Conservation (phyloP, 1,284 basidiomycete species). For the Puccinia hordei region DNA sequence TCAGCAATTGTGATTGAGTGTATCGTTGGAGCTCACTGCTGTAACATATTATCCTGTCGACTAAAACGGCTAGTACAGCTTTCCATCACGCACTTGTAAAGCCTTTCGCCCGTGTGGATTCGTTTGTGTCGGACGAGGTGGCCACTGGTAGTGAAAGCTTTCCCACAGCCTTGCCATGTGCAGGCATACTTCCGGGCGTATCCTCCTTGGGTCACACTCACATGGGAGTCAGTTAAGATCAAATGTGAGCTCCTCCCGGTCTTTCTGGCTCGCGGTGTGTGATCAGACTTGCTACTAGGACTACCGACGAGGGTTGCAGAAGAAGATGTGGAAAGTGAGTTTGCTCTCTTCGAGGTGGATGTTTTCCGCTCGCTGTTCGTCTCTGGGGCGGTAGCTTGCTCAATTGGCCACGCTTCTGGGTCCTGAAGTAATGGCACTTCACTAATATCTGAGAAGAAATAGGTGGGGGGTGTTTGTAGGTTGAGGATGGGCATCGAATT, state of each 20-base stretch:
- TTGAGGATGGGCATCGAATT: neutral
- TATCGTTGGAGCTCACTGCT: constrained; percentile 50
- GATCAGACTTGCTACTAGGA: neutral
- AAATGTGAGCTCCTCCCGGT: constrained; percentile 1
- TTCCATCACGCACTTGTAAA: constrained; percentile 52
- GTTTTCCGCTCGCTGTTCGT: constrained; percentile 5
- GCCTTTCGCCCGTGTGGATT: constrained; percentile 53
- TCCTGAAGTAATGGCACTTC: neutral
- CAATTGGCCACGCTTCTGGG: neutral
- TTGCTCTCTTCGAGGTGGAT: neutral
- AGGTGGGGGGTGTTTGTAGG: constrained; percentile 10
- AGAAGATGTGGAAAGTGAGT: neutral
- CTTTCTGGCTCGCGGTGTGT: neutral
- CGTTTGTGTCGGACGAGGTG: constrained; percentile 53
- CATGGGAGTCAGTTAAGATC: constrained; percentile 21
- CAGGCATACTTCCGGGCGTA: constrained; percentile 51
- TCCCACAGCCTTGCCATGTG: constrained; percentile 49
- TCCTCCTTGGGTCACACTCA: constrained; percentile 44
- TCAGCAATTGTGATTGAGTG: neutral
- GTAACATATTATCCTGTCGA: constrained; percentile 54
- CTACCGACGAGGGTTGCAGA: neutral
- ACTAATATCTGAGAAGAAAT: constrained; percentile 4
- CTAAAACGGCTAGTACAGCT: constrained; percentile 52
- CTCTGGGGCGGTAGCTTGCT: neutral
- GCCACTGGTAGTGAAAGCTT: constrained; percentile 52